Conservation (phyloP, 129 eudicot species). For the Lactuca saligna region DNA sequence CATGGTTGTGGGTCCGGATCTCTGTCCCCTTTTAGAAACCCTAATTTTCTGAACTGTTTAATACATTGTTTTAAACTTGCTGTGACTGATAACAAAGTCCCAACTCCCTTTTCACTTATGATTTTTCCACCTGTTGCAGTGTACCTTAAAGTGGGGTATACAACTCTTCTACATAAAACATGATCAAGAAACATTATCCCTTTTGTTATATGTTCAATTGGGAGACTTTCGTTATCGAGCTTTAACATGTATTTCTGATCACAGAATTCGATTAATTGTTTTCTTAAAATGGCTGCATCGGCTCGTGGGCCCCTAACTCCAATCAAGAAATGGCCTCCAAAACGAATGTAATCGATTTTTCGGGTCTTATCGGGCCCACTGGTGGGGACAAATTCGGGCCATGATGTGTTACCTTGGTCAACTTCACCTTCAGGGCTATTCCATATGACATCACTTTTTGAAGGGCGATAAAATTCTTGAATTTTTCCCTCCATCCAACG, state of each 20-base stretch:
- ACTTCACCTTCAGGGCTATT: slow-evolving; percentile 62
- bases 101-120: slow-evolving; percentile 87
- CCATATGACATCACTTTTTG: slow-evolving; percentile 83
- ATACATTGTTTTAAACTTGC: slow-evolving; percentile 95
- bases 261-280: slow-evolving; percentile 77
- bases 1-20: slow-evolving; percentile 99
- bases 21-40: slow-evolving; percentile 77
- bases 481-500: slow-evolving; percentile 79
- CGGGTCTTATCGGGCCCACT: slow-evolving; percentile 88
- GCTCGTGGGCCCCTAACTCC: slow-evolving; percentile 98
- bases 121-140: slow-evolving; percentile 94
- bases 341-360: slow-evolving; percentile 80
- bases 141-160: slow-evolving; percentile 90
- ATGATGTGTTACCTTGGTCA: slow-evolving; percentile 83
- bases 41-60: slow-evolving; percentile 68
- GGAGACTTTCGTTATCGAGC: slow-evolving; percentile 77
- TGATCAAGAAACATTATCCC: slow-evolving; percentile 95
- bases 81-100: slow-evolving; percentile 88
- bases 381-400: slow-evolving; percentile 99
- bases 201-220: slow-evolving; percentile 85
- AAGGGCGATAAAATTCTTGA: slow-evolving; percentile 64
- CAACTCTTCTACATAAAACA: slow-evolving; percentile 78
- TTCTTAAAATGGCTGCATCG: slow-evolving; percentile 71
- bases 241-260: slow-evolving; percentile 59
- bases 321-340: slow-evolving; percentile 82